phyloP scores from a whole-genome alignment of 1,284 basidiomycete species.

The Ceratobasidium sp. region DNA sequence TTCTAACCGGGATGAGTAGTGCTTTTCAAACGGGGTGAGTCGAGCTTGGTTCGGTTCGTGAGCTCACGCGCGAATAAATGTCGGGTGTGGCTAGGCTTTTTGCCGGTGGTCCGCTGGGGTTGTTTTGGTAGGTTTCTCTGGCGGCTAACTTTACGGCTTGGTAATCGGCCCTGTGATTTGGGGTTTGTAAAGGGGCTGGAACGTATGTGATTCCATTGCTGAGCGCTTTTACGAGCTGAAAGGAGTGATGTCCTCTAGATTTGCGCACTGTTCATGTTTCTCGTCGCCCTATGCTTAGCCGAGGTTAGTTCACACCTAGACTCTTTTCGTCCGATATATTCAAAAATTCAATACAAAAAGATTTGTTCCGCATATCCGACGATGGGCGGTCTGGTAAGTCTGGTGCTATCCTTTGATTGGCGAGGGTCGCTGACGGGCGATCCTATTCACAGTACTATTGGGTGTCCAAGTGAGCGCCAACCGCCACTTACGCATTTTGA shows the following conservation, averaged over 20 bases:
- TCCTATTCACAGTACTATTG: slow-evolving; percentile 43
- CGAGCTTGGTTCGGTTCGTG: not conserved
- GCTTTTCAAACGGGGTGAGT: slow-evolving; percentile 69
- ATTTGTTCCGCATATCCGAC: slow-evolving; percentile 30
- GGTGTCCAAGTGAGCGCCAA: slow-evolving; percentile 41
- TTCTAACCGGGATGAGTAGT: slow-evolving; percentile 69
- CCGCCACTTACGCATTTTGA: slow-evolving; percentile 13
- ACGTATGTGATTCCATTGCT: slow-evolving; percentile 57
- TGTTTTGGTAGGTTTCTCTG: slow-evolving; percentile 59
- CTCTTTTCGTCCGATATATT: not conserved
- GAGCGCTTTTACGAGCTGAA: slow-evolving; percentile 4
- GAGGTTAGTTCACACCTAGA: slow-evolving; percentile 53
- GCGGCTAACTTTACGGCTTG: not conserved
- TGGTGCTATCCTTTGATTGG: slow-evolving; percentile 8
- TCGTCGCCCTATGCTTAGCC: slow-evolving; percentile 67
- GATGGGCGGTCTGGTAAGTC: slow-evolving; percentile 58
- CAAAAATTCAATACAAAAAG: slow-evolving; percentile 11
- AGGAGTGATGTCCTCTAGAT: slow-evolving; percentile 56
- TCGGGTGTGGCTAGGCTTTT: slow-evolving; percentile 41
- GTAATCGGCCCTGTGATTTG: not conserved
- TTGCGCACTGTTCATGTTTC: slow-evolving; percentile 69
- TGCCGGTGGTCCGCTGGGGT: slow-evolving; percentile 65
- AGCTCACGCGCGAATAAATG: not conserved
- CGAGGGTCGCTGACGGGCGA: not conserved
- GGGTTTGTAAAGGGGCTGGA: slow-evolving; percentile 61